Base-by-base conservation (phyloP, 2,329 filamentous ascomycete species). In the Diaporthe ampelina region DNA sequence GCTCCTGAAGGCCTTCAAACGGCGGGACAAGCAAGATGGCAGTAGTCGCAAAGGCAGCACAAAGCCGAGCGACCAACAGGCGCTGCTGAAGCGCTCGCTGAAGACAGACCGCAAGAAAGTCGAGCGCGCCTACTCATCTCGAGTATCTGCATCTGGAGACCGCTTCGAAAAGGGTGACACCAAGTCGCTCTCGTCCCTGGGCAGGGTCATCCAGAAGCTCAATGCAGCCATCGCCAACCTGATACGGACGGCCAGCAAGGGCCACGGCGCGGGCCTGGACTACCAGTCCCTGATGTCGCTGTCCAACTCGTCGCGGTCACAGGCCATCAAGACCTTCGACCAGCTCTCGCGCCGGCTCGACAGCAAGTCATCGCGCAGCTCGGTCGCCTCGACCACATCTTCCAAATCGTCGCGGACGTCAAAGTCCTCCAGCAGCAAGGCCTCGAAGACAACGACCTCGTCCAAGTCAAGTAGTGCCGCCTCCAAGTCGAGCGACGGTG, bases 311-410 rank as follows among this genome's bases (percentile, higher is more conserved):
- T 88, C 87, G 0, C 82, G 87, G 35, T 74, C 83, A n/a, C 86
- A 88, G 67, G 86, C 87, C 1, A 83, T 89, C 74, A 82, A 82
- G 72, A 82, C 87, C 10, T 89, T 90, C 71, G 83, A 87, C 68
- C 82, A 83, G 21, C 80, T 90, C 35, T 88, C 88, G 2, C 80
- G 77, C 35, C 78, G 82, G 4, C 75, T 83, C 29, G 75, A 76
- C n/a, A 76, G 77, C 70, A 75, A 78, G 52, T 78, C 80, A 5
- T 75, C 76, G 10, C 71, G 77, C 13, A 73, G 76, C 32, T 79
- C 78, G 6, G 59, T 77, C 29, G 69, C 61, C 11, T 75, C 77
- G 17, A 17, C 59, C 19, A 29, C 45, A 5, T 45, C 71, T 9
- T 40, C 73, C 4, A 65, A 40, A 19, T 67, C 68, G 15, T 56